These are phyloP conservation scores for Aspergillus quadricinctus DNA, from an alignment of 2,329 filamentous ascomycete genomes.

Conservation along the genomic window DNA sequence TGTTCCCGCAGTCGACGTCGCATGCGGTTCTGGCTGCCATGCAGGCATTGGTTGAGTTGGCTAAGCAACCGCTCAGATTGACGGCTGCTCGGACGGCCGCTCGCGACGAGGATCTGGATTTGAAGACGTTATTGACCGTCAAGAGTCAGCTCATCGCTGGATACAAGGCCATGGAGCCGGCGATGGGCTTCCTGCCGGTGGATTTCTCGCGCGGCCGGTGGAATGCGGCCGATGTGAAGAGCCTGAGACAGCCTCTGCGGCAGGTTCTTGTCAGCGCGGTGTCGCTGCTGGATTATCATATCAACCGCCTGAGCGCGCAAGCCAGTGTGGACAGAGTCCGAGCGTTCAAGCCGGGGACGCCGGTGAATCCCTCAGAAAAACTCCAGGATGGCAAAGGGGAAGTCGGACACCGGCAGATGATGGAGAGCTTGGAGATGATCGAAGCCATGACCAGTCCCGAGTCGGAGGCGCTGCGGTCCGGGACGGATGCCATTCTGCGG, in stretches of 20 bases:
- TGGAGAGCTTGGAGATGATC: slow-evolving; percentile 32
- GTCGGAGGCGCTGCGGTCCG: slow-evolving; percentile 24
- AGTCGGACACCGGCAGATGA: slow-evolving; percentile 27
- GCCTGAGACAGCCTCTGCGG: slow-evolving; percentile 33
- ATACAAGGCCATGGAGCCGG: slow-evolving; percentile 37
- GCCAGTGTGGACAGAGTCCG: background rate
- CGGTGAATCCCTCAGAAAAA: slow-evolving; percentile 1
- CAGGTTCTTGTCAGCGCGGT: slow-evolving; percentile 32
- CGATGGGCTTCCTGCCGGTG: slow-evolving; percentile 42
- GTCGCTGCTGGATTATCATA: slow-evolving; percentile 41
- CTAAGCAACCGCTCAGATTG: slow-evolving; percentile 25
- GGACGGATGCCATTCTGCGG: slow-evolving; percentile 31
- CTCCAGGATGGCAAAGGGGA: slow-evolving; percentile 14
- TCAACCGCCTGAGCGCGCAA: slow-evolving; percentile 18
- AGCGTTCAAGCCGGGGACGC: background rate
- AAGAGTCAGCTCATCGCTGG: slow-evolving; percentile 29
- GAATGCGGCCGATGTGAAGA: slow-evolving; percentile 42
- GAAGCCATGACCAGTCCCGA: slow-evolving; percentile 39
- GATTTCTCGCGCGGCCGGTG: slow-evolving; percentile 46
- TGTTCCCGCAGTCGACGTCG: slow-evolving; percentile 50
- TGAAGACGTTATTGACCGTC: slow-evolving; percentile 23
- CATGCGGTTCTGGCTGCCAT: slow-evolving; percentile 36
- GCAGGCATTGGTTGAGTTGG: slow-evolving; percentile 24
- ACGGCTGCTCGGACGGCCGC: too few relatives aligned
- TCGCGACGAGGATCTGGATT: slow-evolving; percentile 6